Conservation (phyloP, 306 rosid genomes). For the Vicia sativa region DNA sequence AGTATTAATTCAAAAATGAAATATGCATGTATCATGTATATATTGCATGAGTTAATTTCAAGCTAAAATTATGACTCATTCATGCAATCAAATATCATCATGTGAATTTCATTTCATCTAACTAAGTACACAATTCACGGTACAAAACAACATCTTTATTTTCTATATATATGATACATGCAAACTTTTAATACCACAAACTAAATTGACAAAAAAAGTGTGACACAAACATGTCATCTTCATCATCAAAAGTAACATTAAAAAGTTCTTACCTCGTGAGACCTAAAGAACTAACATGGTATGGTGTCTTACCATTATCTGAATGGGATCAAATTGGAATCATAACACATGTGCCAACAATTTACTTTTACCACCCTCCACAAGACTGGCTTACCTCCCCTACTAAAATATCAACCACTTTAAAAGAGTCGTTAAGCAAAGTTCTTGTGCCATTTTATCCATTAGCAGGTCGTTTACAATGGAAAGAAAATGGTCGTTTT, state of each 20-base stretch:
- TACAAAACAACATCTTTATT: background rate
- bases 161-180: conserved; percentile 7
- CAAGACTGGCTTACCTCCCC: conserved; percentile 8
- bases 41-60: conserved; percentile 7
- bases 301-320: conserved; percentile 43
- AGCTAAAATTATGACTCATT: conserved; percentile 22
- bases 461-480: conserved; percentile 58
- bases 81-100: conserved; percentile 35
- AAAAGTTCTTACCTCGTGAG: conserved; percentile 40
- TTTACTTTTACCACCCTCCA: conserved; percentile 52
- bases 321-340: conserved; percentile 62
- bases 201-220: background rate
- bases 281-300: conserved; percentile 50
- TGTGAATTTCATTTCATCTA: conserved; percentile 26
- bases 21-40: conserved; percentile 7
- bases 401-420: conserved; percentile 36
- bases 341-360: conserved; percentile 51
- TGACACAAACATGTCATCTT: conserved; percentile 30
- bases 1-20: background rate
- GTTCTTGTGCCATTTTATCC: conserved; percentile 68
- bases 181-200: background rate
- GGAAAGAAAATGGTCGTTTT: conserved; percentile 51
- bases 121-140: conserved; percentile 32
- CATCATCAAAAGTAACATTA: conserved; percentile 33
- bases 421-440: conserved; percentile 49